A percentile compares a stretch with the other conserved stretches of the same genome.
Evolutionary conservation across 75 land plant species (phyloP).

Genomic region (Sequoia sempervirens): DNA sequence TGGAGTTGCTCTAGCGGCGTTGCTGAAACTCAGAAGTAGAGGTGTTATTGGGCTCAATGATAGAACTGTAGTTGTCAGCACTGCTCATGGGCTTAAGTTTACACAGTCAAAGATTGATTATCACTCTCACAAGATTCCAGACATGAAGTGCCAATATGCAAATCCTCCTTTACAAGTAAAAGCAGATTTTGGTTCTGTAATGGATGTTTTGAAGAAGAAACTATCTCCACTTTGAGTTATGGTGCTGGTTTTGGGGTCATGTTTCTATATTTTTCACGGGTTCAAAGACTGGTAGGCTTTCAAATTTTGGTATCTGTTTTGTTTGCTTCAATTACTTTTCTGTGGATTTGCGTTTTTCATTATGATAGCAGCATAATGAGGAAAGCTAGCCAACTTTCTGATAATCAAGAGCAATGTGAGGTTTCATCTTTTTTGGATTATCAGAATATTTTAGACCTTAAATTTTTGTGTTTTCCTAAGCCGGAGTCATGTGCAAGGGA

Average conservation of each 20-base stretch:
- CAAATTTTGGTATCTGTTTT: not conserved
- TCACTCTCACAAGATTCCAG: constrained; percentile 65
- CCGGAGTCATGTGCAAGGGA: not conserved
- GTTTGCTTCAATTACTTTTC: not conserved
- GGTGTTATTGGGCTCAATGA: constrained; percentile 69
- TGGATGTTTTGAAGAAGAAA: constrained; percentile 81
- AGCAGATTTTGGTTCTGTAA: constrained; percentile 85
- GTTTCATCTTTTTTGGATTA: not conserved
- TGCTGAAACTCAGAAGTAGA: constrained; percentile 62
- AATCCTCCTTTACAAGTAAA: constrained; percentile 80
- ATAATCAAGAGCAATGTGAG: not conserved
- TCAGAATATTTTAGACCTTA: not conserved
- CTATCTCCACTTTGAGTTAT: constrained; percentile 16
- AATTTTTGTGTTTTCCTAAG: not conserved
- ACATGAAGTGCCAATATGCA: constrained; percentile 65
- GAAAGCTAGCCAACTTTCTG: not conserved
- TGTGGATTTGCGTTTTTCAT: not conserved
- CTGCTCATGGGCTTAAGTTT: constrained; percentile 92
- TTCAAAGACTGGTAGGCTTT: constrained; percentile 1
- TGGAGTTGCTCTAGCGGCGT: constrained; percentile 78
- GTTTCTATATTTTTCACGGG: not conserved
- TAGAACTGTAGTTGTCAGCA: constrained; percentile 86
- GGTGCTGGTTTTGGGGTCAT: not conserved
- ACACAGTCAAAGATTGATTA: constrained; percentile 88
- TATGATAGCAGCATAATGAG: not conserved